These are phyloP conservation scores for Schoenoplectus triqueter DNA, from an alignment of 202 grass and related monocot species.

Conservation along the genomic window DNA sequence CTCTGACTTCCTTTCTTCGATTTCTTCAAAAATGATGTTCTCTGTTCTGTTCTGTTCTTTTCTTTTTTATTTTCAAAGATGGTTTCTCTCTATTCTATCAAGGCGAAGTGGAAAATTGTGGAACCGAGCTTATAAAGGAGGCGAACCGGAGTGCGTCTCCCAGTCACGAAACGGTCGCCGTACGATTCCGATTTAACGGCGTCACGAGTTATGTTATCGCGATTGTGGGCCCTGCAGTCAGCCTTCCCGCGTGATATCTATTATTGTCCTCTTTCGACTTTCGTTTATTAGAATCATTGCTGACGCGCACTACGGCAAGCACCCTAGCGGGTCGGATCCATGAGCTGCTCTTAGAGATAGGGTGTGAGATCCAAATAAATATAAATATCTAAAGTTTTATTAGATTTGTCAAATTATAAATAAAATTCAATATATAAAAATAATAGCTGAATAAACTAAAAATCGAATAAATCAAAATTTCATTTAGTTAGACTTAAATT, in stretches of 20 bases:
- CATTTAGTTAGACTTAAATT: no score
- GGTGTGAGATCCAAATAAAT: no score
- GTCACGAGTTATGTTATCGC: conserved; percentile 6
- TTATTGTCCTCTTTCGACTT: not conserved
- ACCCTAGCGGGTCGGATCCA: not conserved
- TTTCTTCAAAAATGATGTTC: conserved; percentile 9
- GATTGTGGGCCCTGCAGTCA: conserved; percentile 25
- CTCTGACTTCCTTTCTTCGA: not conserved
- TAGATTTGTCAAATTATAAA: no score
- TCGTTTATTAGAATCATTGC: not conserved
- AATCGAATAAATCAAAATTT: no score
- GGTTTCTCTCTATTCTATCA: not conserved
- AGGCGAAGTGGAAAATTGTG: conserved; percentile 16
- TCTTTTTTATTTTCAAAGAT: not conserved
- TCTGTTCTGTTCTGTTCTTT: not conserved
- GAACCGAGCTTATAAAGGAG: conserved; percentile 28
- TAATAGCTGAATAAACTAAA: no score
- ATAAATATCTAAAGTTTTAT: no score
- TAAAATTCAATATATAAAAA: no score
- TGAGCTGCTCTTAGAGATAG: not conserved
- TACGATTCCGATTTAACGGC: conserved; percentile 30
- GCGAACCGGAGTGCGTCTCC: not conserved
- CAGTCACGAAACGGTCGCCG: not conserved
- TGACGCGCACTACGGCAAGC: conserved; percentile 30
- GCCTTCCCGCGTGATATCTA: conserved; percentile 37